Base-by-base conservation (phyloP, 257 asterid genomes). In the Solanum piurae region DNA sequence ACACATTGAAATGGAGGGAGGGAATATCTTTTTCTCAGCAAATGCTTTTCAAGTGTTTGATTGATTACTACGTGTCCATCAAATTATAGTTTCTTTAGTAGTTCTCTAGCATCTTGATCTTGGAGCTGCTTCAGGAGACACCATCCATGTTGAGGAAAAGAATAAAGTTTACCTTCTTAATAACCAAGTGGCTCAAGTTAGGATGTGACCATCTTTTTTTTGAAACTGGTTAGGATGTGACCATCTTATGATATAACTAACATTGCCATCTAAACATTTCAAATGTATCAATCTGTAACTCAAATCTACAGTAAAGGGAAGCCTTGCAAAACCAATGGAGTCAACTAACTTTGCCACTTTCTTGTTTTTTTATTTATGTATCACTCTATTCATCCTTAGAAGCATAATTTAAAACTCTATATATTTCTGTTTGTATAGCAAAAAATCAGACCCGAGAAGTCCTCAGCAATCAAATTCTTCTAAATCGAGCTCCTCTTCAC, bases 401-500 rank as follows among this genome's bases (percentile, higher is more conserved):
- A 49, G 31, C 85, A 49, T 49, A 9, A 29, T 79, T 27, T 82
- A 49, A 29, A 82, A 31, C 18, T 46, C 68, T 27, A 29, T 20
- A 44, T 25, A 11, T 83, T 88, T 87, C 42, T 42, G 83, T 83
- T 46, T 80, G 42, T 33, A 68, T 94, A 96, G 98, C 79, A 89
- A 10, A 34, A 62, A 36, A 75, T 55, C 90, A 4, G 90, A 88
- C 58, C 36, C 42, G 89, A 87, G 75, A 62, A 88, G 89, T 23
- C 84, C 89, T 88, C 90, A 87, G 33, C 91, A 89, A 83, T 87
- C 93, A 11, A 90, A 89, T 87, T 88, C 92, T 69, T 89, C 91
- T 83, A 90, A 90, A 52, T 87, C 92, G 34, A 89, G 92, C 93
- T 91, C 92, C 85, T 60, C 84, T 66, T 86, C 71, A 83, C 87